Percentiles rank a stretch among this genome's conserved stretches.
These are phyloP conservation scores for Euclidium syriacum DNA, from an alignment of 345 rosid species.

Conservation along the genomic window DNA sequence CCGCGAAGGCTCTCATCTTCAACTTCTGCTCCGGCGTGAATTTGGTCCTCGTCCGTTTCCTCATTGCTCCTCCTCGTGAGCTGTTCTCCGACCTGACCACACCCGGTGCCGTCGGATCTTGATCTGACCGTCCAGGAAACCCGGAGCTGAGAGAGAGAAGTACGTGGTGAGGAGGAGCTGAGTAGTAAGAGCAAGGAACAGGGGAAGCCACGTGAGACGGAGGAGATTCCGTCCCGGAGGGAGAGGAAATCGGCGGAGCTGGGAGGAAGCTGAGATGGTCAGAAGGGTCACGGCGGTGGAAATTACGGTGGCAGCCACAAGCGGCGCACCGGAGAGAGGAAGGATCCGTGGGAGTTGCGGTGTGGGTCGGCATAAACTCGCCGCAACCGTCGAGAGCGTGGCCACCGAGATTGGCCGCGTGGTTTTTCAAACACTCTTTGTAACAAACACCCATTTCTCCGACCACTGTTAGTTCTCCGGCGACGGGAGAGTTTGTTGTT, in stretches of 20 bases:
- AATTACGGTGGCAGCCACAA: conserved; percentile 92
- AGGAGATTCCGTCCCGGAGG: conserved; percentile 24
- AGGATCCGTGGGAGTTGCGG: conserved; percentile 37
- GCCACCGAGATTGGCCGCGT: conserved; percentile 69
- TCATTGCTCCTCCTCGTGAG: conserved; percentile 36
- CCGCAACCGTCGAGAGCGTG: conserved; percentile 85
- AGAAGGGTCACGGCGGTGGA: conserved; percentile 66
- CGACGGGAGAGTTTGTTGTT: not conserved
- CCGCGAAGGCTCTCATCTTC: conserved; percentile 65
- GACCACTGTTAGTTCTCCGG: conserved; percentile 1
- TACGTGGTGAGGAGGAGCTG: conserved; percentile 48
- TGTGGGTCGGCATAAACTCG: conserved; percentile 61
- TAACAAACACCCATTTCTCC: conserved; percentile 49
- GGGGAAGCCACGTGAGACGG: conserved; percentile 47
- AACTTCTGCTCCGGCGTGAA: conserved; percentile 65
- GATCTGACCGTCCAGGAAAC: conserved; percentile 32
- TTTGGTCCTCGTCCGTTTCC: conserved; percentile 55
- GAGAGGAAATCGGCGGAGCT: conserved; percentile 20
- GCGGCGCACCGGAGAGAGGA: conserved; percentile 66
- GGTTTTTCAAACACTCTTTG: conserved; percentile 78
- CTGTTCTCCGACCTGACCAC: conserved; percentile 21
- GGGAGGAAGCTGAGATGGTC: conserved; percentile 17
- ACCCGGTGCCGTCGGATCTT: conserved; percentile 23
- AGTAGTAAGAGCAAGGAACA: conserved; percentile 54
- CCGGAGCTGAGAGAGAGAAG: conserved; percentile 49